These are phyloP conservation scores for Eucalyptus caleyi DNA, from an alignment of 345 rosid genomes.

Conservation along the genomic window DNA sequence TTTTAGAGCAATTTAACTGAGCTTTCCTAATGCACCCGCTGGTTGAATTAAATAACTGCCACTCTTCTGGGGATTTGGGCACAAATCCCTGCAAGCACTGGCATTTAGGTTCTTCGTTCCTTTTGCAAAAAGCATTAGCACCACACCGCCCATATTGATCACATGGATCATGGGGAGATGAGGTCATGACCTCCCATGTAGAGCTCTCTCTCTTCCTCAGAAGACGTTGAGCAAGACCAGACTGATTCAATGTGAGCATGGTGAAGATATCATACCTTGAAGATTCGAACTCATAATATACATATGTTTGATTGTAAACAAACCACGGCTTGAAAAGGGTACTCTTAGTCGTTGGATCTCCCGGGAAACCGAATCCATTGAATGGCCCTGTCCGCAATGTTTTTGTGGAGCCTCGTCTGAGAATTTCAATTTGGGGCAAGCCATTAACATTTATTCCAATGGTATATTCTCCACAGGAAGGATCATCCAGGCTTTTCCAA, in stretches of 20 bases:
- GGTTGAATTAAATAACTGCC: slow-evolving; percentile 4
- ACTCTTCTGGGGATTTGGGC: slow-evolving; percentile 6
- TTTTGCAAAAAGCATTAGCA: neutral
- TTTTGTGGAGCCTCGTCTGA: neutral
- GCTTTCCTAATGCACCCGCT: neutral
- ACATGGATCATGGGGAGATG: neutral
- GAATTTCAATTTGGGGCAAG: slow-evolving; percentile 3
- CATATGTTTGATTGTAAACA: neutral
- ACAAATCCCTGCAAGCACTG: slow-evolving; percentile 26
- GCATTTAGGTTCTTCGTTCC: neutral
- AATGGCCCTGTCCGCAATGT: slow-evolving; percentile 8
- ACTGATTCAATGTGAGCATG: neutral
- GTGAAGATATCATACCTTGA: neutral
- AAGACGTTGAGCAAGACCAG: neutral
- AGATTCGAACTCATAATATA: slow-evolving; percentile 1
- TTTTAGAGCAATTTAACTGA: neutral
- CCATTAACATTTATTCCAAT: slow-evolving; percentile 2
- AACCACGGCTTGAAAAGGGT: neutral
- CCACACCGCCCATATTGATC: neutral
- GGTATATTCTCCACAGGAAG: slow-evolving; percentile 10
- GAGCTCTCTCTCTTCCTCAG: neutral
- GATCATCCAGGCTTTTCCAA: slow-evolving; percentile 28
- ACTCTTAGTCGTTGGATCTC: neutral
- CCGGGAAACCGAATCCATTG: slow-evolving; percentile 22
- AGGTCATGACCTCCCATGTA: neutral